These are phyloP conservation scores for Diatrype stigma DNA, from an alignment of 2,329 filamentous ascomycete genomes.

Conservation along the genomic window DNA sequence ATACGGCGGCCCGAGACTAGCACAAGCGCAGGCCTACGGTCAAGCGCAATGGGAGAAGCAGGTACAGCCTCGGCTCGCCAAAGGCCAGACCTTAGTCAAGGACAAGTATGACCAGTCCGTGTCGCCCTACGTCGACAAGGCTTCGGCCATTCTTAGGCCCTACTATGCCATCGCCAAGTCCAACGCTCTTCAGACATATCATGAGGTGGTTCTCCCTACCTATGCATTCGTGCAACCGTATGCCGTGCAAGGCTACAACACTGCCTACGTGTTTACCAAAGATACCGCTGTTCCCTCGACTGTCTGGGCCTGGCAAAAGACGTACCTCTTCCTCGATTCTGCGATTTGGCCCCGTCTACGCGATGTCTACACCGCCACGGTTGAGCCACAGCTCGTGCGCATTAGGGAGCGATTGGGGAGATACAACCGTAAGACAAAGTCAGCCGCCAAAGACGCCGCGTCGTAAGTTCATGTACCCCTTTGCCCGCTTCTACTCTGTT, in stretches of 20 bases:
- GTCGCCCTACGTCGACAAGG: conserved; percentile 68
- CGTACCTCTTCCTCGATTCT: conserved; percentile 66
- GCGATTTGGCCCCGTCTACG: conserved; percentile 78
- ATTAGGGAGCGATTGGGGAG: conserved; percentile 86
- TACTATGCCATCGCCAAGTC: conserved; percentile 66
- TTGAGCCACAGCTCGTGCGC: conserved; percentile 89
- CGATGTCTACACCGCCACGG: conserved; percentile 81
- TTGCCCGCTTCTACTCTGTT: neutral
- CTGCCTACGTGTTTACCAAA: conserved; percentile 62
- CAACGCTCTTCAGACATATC: conserved; percentile 64
- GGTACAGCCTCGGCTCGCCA: conserved; percentile 68
- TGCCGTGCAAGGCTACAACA: conserved; percentile 61
- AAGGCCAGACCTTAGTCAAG: conserved; percentile 57
- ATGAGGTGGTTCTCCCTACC: conserved; percentile 69
- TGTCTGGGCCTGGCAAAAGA: conserved; percentile 65
- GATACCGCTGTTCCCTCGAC: conserved; percentile 69
- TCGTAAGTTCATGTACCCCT: conserved; percentile 24
- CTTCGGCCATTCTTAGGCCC: conserved; percentile 55
- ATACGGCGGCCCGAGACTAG: conserved; percentile 71
- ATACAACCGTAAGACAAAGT: conserved; percentile 51
- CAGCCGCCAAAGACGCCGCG: conserved; percentile 27
- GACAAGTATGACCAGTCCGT: conserved; percentile 67
- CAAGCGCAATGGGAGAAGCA: conserved; percentile 73
- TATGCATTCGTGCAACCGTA: conserved; percentile 75
- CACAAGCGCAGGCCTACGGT: conserved; percentile 62